Evolutionary conservation across 257 asterid species (phyloP).

Genomic region (Jacaranda mimosifolia): DNA sequence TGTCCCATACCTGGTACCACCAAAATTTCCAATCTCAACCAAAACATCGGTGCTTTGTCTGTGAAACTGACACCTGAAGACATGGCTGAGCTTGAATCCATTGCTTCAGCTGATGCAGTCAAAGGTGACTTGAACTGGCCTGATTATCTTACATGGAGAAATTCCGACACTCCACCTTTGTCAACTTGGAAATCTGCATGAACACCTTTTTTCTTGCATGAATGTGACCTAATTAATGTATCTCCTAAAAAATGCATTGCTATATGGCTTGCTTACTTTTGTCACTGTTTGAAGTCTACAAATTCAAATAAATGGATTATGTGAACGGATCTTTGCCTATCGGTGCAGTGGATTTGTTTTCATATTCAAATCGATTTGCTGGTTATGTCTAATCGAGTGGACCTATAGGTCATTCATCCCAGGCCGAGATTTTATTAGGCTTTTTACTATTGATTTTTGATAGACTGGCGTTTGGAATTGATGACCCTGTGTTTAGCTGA

Average conservation of each 20-base stretch:
- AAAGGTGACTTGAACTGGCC: slow-evolving; percentile 38
- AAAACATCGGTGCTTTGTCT: slow-evolving; percentile 43
- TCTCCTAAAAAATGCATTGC: too few species aligned
- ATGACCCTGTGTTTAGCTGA: too few species aligned
- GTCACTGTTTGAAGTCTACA: neutral
- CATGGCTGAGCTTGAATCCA: slow-evolving; percentile 46
- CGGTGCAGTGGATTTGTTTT: too few species aligned
- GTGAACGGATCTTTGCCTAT: neutral
- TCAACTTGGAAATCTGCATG: slow-evolving; percentile 22
- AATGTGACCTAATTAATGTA: too few species aligned
- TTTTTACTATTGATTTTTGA: neutral
- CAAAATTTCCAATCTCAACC: slow-evolving; percentile 44
- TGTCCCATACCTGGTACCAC: slow-evolving; percentile 48
- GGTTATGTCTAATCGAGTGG: neutral
- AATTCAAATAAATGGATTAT: neutral
- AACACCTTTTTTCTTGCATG: neutral
- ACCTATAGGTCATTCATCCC: neutral
- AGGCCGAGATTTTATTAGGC: neutral
- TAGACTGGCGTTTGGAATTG: too few species aligned
- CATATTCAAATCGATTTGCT: too few species aligned
- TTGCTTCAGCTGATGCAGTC: slow-evolving; percentile 42
- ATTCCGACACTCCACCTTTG: slow-evolving; percentile 34
- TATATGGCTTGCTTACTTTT: neutral
- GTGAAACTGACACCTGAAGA: slow-evolving; percentile 48
- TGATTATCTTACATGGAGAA: slow-evolving; percentile 18